Base-by-base conservation (phyloP, 1,284 basidiomycete genomes). In the Schizopora paradoxa region DNA sequence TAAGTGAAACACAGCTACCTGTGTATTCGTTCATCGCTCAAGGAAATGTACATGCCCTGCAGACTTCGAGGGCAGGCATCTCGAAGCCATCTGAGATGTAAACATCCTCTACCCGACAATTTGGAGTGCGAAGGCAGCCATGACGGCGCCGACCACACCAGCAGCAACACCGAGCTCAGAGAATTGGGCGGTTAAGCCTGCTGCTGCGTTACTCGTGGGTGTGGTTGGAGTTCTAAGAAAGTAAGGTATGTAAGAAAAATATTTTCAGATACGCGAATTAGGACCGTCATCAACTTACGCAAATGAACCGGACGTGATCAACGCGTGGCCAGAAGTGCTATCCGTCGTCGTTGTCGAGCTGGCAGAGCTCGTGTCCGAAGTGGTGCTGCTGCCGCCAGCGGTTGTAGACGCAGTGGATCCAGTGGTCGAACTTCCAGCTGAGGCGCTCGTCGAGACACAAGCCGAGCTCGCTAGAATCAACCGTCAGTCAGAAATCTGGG, bases 101-200 rank as follows among this genome's bases (percentile, higher is more conserved):
- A n/a, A n/a, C n/a, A n/a, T n/a, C n/a, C n/a, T n/a, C n/a, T n/a
- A n/a, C n/a, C n/a, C n/a, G n/a, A n/a, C 11, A n/a, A n/a, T 37
- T 57, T 54, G 53, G 32, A 29, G 48, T 13, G 68, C 52, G 32
- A 82, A 55, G 26, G 72, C 76, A 43, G 68, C 61, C 42, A 76
- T 49, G 32, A 65, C 69, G 27, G 68, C 75, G 45, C 74, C 75
- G 41, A 74, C 47, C 28, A 72, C 45, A 50, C 70, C 77, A 43
- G n/a, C n/a, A n/a, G 67, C 72, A 37, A 59, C 60, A 38, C 71
- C 72, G 34, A 69, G 48, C 18, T 64, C 56, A 13, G 62, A 65
- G 36, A 56, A 52, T 4, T 67, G 37, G 3, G 28, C 37, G 16
- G 52, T 25, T 13, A 36, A 23, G 31, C 48, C 56, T n/a, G n/a